Percentiles rank a stretch among this genome's conserved stretches.
Conservation (phyloP, 257 asterid species). For the Solanum medicagineum region DNA sequence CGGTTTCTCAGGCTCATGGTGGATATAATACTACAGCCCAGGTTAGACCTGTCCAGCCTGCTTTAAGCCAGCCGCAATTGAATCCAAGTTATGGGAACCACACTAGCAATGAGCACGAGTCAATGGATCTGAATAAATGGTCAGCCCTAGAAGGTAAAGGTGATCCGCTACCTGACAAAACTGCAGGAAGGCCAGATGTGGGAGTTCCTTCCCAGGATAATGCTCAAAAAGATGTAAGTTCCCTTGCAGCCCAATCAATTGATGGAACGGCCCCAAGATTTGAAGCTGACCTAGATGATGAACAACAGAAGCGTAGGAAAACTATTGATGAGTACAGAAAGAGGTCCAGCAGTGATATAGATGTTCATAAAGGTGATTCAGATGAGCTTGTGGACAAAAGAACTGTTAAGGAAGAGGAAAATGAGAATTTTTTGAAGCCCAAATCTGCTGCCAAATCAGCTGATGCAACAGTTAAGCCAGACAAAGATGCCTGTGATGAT, state of each 20-base stretch:
- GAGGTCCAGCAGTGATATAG: slow-evolving; percentile 10
- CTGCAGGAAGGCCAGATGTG: slow-evolving; percentile 14
- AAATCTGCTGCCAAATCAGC: slow-evolving; percentile 27
- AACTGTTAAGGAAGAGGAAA: slow-evolving; percentile 20
- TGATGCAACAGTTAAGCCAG: slow-evolving; percentile 20
- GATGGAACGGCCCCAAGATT: slow-evolving; percentile 14
- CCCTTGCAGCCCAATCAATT: slow-evolving; percentile 20
- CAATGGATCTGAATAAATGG: slow-evolving; percentile 12
- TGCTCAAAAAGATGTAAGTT: slow-evolving; percentile 19
- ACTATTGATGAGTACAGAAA: slow-evolving; percentile 5
- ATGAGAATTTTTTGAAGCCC: slow-evolving; percentile 17
- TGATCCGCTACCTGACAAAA: slow-evolving; percentile 7
- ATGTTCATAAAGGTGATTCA: slow-evolving; percentile 27
- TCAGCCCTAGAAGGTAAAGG: slow-evolving; percentile 19
- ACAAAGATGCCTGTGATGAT: slow-evolving; percentile 4
- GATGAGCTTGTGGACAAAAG: slow-evolving; percentile 30
- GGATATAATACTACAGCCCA: slow-evolving; percentile 31
- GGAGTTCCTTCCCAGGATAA: slow-evolving; percentile 25
- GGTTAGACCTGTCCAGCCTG: slow-evolving; percentile 30
- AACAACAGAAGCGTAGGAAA: slow-evolving; percentile 5
- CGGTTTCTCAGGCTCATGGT: slow-evolving; percentile 22
- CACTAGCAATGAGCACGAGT: slow-evolving; percentile 2
- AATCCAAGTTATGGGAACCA: slow-evolving; percentile 21
- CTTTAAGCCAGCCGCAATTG: slow-evolving; percentile 21
- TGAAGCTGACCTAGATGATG: slow-evolving; percentile 6